A percentile compares a stretch with the other conserved stretches of the same genome.
phyloP scores from a whole-genome alignment of 1,284 basidiomycete species.

The Cutaneotrichosporon daszewskae region DNA sequence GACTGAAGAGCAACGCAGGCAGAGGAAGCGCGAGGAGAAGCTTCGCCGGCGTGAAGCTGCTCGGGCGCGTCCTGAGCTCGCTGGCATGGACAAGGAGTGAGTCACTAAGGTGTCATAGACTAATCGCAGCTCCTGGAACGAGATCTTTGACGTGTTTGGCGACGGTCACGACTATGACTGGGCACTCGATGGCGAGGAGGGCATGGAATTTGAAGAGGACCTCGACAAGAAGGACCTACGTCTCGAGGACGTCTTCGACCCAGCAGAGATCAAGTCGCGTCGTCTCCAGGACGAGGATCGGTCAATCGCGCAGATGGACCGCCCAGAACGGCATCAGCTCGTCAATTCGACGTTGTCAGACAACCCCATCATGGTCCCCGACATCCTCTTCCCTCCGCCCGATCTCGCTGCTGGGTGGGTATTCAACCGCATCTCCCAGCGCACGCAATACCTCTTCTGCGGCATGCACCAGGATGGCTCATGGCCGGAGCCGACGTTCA shows the following conservation, averaged over 20 bases:
- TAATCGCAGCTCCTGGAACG: slow-evolving; percentile 78
- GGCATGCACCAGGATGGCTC: slow-evolving; percentile 20
- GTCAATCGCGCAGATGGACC: slow-evolving; percentile 80
- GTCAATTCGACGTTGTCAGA: slow-evolving; percentile 74
- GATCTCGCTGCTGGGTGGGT: slow-evolving; percentile 88
- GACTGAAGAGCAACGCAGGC: slow-evolving; percentile 65
- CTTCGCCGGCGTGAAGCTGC: slow-evolving; percentile 60
- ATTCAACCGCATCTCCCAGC: slow-evolving; percentile 71
- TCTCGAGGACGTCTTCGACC: slow-evolving; percentile 95
- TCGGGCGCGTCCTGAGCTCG: slow-evolving; percentile 65
- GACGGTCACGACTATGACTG: slow-evolving; percentile 95
- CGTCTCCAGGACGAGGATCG: slow-evolving; percentile 94
- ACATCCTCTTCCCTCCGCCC: slow-evolving; percentile 46
- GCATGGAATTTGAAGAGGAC: slow-evolving; percentile 62
- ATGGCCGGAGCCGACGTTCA: slow-evolving; percentile 44
- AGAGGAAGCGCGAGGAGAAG: slow-evolving; percentile 66
- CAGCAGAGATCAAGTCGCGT: slow-evolving; percentile 87
- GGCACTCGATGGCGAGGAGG: slow-evolving; percentile 71
- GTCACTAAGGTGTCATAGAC: slow-evolving; percentile 40
- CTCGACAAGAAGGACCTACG: slow-evolving; percentile 65
- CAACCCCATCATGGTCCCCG: slow-evolving; percentile 60
- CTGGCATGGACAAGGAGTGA: slow-evolving; percentile 81
- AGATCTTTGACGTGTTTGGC: slow-evolving; percentile 94
- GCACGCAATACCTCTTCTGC: slow-evolving; percentile 57
- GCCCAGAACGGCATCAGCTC: slow-evolving; percentile 95